Base-by-base conservation (phyloP, 192 early-diverging fungal genomes). In the Umbelopsis vinacea region DNA sequence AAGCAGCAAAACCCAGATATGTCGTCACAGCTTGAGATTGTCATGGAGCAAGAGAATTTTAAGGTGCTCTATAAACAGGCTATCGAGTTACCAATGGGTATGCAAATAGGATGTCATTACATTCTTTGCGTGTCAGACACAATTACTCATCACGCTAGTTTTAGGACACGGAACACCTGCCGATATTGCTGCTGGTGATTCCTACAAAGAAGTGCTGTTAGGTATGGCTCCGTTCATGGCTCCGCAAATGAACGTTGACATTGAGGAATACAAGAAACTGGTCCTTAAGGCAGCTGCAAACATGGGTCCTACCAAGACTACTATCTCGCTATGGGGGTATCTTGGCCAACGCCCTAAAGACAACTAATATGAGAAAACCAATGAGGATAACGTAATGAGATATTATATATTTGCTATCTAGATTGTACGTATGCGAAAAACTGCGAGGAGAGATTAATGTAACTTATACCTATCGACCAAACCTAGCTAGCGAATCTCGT, bases 151-250 rank as follows among this genome's bases (percentile, higher is more conserved):
- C 6, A n/a, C 15, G n/a, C n/a, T n/a, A 10, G n/a, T 6, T 17
- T 17, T 19, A 50, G 48, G 57, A 3, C 33, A 37, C 6, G 57
- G 57, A 19, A 37, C 57, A 29, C 7, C 33, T 12, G 57, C 57
- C 7, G 57, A 63, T 19, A 63, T 63, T n/a, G 0, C 11, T 0
- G 6, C 29, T 37, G 57, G 57, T 12, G 57, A 63, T 12, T 0
- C 5, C 5, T n/a, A 63, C 17, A 63, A 63, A 33, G 24, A 63
- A 19, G 57, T 63, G 4, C 33, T 63, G 2, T 11, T 63, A 37
- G 57, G 57, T 17, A 63, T 63, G 57, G 57, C 57, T 11, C 57
- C 57, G 19, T 63, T 63, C 19, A 63, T 63, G 57, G 26, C 57
- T 35, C 14, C 33, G 1, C 29, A 63, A 63, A 63, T 63, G 57